Base-by-base conservation (phyloP, 2,329 filamentous ascomycete genomes). In the Alternaria solani region DNA sequence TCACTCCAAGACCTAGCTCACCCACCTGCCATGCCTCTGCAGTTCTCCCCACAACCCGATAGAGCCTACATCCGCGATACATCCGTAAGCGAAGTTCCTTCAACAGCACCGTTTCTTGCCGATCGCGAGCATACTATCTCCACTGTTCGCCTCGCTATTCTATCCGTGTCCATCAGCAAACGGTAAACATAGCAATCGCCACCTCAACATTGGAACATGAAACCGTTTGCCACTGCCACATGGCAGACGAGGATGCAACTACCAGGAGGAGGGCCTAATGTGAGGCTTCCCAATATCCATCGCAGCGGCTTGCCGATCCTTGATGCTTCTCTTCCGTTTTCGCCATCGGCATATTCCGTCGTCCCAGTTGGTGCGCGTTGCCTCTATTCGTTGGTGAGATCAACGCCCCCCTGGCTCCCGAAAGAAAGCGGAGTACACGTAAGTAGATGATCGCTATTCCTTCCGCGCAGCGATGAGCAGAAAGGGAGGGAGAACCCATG, bases 161-260 rank as follows among this genome's bases (percentile, higher is more conserved):
- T 44, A 12, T 36, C 30, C 25, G 41, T 48, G 5, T 16, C n/a
- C 52, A 41, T 42, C 41, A 56, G 16, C 38, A 44, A 30, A 20
- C 26, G 25, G 36, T 38, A 52, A 54, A 53, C 28, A 54, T 62
- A 55, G 55, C 32, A 55, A 36, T 55, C 47, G 55, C 51, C 55
- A 48, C 51, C 46, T 52, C 30, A 42, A 51, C 34, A 39, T 20
- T 7, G 30, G 49, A 46, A 53, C 43, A 30, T 46, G 49, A 42
- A 38, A 43, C 25, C 12, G 32, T 55, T 51, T 51, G 60, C 60
- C 54, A 61, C 47, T 57, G 48, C 54, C 63, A 61, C 54, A 59
- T 54, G 57, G 60, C 48, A 36, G 30, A 42, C 56, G 38, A 46
- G 53, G 39, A 57, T 56, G 47, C 18, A 16, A 43, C 4, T 53